Conservation (phyloP, 164 flowering plant species). For the grape (Vitis vinifera) region DNA sequence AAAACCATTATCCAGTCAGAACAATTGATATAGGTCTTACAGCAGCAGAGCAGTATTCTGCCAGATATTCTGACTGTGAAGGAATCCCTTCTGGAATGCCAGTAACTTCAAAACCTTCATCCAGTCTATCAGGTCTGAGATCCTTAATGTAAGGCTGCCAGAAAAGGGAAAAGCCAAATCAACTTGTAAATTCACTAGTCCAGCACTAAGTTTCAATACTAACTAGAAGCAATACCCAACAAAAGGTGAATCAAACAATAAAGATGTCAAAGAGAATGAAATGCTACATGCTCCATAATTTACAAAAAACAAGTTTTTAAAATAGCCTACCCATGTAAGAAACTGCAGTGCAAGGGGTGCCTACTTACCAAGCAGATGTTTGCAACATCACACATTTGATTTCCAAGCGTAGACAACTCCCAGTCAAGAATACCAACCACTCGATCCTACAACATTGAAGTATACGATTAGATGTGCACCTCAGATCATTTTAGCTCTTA, state of each 20-base stretch:
- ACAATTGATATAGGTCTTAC: slow-evolving; percentile 43
- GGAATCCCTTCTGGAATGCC: slow-evolving; percentile 91
- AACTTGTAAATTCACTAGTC: not conserved
- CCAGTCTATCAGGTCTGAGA: slow-evolving; percentile 25
- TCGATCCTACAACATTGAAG: slow-evolving; percentile 67
- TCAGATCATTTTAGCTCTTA: not conserved
- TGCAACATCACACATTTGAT: slow-evolving; percentile 98
- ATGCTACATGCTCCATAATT: not conserved
- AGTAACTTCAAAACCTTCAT: slow-evolving; percentile 57
- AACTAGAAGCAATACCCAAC: not conserved
- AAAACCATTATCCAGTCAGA: not conserved
- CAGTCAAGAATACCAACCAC: slow-evolving; percentile 98
- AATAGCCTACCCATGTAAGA: not conserved
- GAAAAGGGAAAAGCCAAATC: slow-evolving; percentile 12
- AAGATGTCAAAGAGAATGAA: not conserved
- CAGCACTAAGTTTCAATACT: not conserved
- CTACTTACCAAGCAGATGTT: slow-evolving; percentile 75
- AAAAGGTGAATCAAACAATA: not conserved
- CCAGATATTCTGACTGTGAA: slow-evolving; percentile 66
- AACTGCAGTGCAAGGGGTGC: not conserved
- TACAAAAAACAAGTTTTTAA: not conserved
- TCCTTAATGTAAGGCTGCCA: slow-evolving; percentile 74
- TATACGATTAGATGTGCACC: slow-evolving; percentile 15
- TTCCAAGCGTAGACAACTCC: slow-evolving; percentile 97
- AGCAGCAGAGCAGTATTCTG: slow-evolving; percentile 75